phyloP scores from a whole-genome alignment of 208 protist species.

The Plasmodiophora brassicae region DNA sequence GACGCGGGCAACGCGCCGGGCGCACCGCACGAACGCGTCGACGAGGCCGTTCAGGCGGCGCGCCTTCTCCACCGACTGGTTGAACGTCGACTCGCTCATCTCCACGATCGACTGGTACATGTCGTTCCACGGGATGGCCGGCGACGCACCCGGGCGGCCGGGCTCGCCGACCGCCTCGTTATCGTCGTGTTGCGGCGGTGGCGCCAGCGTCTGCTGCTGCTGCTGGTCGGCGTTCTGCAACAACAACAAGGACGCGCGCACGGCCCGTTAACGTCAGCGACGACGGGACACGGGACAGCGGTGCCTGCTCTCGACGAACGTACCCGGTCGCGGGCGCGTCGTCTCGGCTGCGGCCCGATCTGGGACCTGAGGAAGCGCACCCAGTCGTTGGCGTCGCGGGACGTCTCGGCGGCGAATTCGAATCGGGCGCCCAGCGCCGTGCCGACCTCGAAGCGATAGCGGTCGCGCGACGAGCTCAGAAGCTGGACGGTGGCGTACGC shows the following conservation, averaged over 20 bases:
- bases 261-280: too few species aligned
- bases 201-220: too few species aligned
- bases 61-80: background rate
- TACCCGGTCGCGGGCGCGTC: too few species aligned
- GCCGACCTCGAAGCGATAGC: background rate
- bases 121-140: background rate
- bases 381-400: background rate
- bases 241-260: too few species aligned
- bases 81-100: background rate
- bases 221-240: too few species aligned
- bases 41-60: background rate
- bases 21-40: background rate
- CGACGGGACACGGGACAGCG: too few species aligned
- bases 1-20: background rate
- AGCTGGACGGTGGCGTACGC: background rate
- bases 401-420: background rate
- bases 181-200: too few species aligned
- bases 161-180: too few species aligned
- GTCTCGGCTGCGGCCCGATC: too few species aligned
- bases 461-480: background rate
- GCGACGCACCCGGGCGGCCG: too few species aligned
- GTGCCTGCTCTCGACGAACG: too few species aligned
- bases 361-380: background rate
- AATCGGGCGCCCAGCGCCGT: background rate
- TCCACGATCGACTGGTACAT: background rate